Conservation (phyloP, 495 filamentous ascomycete species). For the Hyphodiscus hymeniophilus region DNA sequence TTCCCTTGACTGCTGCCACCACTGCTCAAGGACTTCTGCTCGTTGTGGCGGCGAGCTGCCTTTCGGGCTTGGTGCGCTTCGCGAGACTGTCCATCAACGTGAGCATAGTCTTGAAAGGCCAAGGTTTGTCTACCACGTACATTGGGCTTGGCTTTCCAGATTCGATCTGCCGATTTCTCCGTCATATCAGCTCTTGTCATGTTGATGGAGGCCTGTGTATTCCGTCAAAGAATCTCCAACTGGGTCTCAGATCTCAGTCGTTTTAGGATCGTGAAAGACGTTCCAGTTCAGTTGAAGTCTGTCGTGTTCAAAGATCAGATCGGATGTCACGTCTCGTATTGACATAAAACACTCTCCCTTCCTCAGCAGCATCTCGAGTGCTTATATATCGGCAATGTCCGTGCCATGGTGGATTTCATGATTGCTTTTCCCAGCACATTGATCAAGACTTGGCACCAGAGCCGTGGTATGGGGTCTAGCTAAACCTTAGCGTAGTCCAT, state of each 20-base stretch:
- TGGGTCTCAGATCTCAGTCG: too few species aligned
- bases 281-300: not conserved
- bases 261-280: too few species aligned
- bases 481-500: conserved; percentile 5
- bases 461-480: conserved; percentile 1
- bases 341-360: too few species aligned
- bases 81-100: conserved; percentile 25
- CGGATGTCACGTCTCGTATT: too few species aligned
- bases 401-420: conserved; percentile 16
- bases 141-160: conserved; percentile 31
- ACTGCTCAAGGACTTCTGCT: conserved; percentile 1
- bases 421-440: conserved; percentile 15
- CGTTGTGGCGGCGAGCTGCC: conserved; percentile 23
- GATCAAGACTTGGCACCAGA: conserved; percentile 2
- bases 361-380: conserved; percentile 7
- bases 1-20: not conserved
- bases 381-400: conserved; percentile 15
- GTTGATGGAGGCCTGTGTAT: not conserved
- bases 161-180: conserved; percentile 36
- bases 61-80: conserved; percentile 35
- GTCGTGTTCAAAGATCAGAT: not conserved
- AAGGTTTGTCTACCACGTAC: conserved; percentile 8
- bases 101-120: conserved; percentile 19
- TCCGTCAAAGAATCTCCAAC: too few species aligned
- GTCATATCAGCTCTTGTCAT: conserved; percentile 38